Base-by-base conservation (phyloP, 2,329 filamentous ascomycete species). In the Aspergillus latus region DNA sequence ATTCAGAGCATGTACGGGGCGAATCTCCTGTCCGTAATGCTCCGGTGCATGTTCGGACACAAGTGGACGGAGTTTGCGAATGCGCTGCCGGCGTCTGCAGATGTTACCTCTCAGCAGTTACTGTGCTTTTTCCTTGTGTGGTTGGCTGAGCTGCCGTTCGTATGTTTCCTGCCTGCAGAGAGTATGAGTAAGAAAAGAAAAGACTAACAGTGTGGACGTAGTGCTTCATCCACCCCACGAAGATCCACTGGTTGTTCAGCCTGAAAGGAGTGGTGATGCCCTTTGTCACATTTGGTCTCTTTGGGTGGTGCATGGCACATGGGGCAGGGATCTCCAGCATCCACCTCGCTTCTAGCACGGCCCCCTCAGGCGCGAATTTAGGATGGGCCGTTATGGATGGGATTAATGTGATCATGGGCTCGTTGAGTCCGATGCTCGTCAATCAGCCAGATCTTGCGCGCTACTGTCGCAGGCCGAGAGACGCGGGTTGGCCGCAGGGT, bases 1-100 rank as follows among this genome's bases (percentile, higher is more conserved):
- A 54, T 40, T 13, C 37, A 40, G 37, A 58, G 60, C 29, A 77
- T 78, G 60, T 66, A 52, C 40, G 47, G 47, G 21, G 47, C 32
- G 11, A 13, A 49, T n/a, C 28, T 54, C 36, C 34, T 54, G 10
- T 42, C 44, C 15, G 15, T 49, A 8, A 43, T 49, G 29, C 40
- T 54, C 11, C 34, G 44, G 6, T 54, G 52, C 37, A 54, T 54
- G 37, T 54, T 54, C 39, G 52, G 52, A 6, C 7, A 42, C 28
- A 26, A n/a, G 7, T 54, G 52, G 52, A n/a, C 8, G 8, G 16
- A 54, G 9, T 43, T 54, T 15, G 28, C 44, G 9, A 54, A 54
- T 21, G 10, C n/a, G 2, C 28, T 54, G 3, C 52, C 52, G 2
- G n/a, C 13, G 1, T 29, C 32, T 1, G 52, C 44, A 4, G 45